Evolutionary conservation across 192 early-diverging fungal species (phyloP).

Genomic region (Fimicolochytrium jonesii): DNA sequence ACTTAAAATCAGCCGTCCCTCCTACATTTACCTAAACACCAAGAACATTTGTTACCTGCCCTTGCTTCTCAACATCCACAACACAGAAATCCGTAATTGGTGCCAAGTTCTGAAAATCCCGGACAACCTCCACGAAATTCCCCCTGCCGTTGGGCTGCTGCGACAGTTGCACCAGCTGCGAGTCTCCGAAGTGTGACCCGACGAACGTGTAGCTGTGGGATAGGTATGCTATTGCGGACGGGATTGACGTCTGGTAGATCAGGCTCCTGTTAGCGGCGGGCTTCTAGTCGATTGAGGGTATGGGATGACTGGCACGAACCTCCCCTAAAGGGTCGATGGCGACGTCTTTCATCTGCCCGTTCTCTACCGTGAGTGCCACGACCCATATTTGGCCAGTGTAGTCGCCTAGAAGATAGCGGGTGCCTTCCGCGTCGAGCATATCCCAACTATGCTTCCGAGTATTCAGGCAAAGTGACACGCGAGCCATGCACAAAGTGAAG

Average conservation of each 20-base stretch:
- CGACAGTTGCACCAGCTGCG: conserved; percentile 65
- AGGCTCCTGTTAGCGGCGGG: too few species aligned
- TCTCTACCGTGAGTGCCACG: conserved; percentile 14
- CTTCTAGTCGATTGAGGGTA: too few species aligned
- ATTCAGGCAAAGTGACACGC: not conserved
- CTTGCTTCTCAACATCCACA: conserved; percentile 70
- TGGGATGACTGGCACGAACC: too few species aligned
- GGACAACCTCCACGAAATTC: conserved; percentile 53
- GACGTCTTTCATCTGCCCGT: conserved; percentile 24
- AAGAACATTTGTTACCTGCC: conserved; percentile 31
- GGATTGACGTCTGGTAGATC: too few species aligned
- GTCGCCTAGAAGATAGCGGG: conserved; percentile 70
- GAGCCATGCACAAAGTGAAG: too few species aligned
- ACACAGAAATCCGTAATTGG: conserved; percentile 85
- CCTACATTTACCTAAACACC: not conserved
- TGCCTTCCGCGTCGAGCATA: conserved; percentile 47
- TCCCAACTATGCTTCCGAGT: too few species aligned
- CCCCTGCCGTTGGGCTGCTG: conserved; percentile 15
- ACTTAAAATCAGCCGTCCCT: not conserved
- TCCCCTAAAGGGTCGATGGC: conserved; percentile 48
- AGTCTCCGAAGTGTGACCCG: conserved; percentile 85
- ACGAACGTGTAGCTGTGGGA: conserved; percentile 68
- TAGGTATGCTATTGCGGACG: conserved; percentile 63
- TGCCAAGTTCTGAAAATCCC: conserved; percentile 68
- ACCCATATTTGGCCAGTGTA: conserved; percentile 55